phyloP scores from a whole-genome alignment of 2,329 filamentous ascomycete species.

The Aspergillus quadricinctus region DNA sequence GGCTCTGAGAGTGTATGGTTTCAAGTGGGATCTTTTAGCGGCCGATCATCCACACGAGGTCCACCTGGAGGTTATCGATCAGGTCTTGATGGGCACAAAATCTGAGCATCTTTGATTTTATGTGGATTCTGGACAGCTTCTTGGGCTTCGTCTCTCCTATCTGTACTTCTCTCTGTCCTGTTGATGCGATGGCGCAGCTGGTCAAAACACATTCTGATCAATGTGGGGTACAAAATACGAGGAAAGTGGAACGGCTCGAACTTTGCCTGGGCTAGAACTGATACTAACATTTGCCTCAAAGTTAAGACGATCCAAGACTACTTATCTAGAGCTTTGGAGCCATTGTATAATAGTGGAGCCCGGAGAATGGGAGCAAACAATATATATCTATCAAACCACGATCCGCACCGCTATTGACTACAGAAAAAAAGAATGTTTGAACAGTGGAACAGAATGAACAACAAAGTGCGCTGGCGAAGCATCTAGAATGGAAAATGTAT shows the following conservation, averaged over 20 bases:
- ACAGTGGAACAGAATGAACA: slow-evolving; percentile 4
- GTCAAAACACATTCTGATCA: background rate
- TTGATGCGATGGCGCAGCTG: background rate
- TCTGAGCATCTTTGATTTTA: slow-evolving; percentile 6
- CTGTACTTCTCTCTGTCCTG: slow-evolving; percentile 9
- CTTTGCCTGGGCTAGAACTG: background rate
- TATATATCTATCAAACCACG: background rate
- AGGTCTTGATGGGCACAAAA: background rate
- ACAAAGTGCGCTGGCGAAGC: slow-evolving; percentile 7
- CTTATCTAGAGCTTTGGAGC: no score
- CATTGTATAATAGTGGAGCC: no score
- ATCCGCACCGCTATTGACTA: background rate
- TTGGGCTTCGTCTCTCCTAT: slow-evolving; percentile 6
- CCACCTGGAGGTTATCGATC: slow-evolving; percentile 1
- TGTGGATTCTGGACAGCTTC: background rate
- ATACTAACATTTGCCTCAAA: background rate
- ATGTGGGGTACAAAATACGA: background rate
- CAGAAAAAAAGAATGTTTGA: background rate
- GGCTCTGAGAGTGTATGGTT: background rate
- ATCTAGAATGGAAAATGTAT: slow-evolving; percentile 3
- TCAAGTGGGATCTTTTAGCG: slow-evolving; percentile 13
- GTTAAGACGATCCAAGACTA: background rate
- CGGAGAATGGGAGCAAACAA: background rate
- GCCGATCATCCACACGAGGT: slow-evolving; percentile 18
- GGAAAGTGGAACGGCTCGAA: background rate